phyloP scores from a whole-genome alignment of 2,329 filamentous ascomycete species.

The Aspergillus sp. region DNA sequence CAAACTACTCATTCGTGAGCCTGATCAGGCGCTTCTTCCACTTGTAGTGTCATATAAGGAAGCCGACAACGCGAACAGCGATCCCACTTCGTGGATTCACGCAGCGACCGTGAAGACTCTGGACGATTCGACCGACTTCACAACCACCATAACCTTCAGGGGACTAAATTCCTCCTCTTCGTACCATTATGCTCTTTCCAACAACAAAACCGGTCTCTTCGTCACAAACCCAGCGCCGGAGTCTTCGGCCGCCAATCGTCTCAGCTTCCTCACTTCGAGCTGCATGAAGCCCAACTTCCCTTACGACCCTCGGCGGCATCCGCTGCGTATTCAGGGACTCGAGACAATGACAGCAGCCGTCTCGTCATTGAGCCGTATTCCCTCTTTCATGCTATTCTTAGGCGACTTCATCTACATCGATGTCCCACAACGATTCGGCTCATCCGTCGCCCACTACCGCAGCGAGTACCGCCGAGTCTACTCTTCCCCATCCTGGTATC shows the following conservation, averaged over 20 bases:
- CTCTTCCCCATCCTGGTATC: slow-evolving; percentile 85
- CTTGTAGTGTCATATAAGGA: slow-evolving; percentile 68
- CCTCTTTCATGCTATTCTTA: slow-evolving; percentile 71
- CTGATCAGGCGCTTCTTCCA: slow-evolving; percentile 74
- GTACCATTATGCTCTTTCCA: slow-evolving; percentile 86
- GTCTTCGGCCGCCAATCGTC: slow-evolving; percentile 66
- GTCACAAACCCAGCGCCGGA: slow-evolving; percentile 74
- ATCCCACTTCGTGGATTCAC: slow-evolving; percentile 61
- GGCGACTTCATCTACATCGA: slow-evolving; percentile 63
- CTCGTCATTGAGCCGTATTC: slow-evolving; percentile 49
- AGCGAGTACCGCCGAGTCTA: slow-evolving; percentile 96
- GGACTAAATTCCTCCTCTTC: slow-evolving; percentile 70
- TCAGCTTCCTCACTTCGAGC: slow-evolving; percentile 90
- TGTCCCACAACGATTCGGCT: slow-evolving; percentile 79
- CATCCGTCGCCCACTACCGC: slow-evolving; percentile 74
- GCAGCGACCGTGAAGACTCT: slow-evolving; percentile 70
- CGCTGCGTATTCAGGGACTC: slow-evolving; percentile 80
- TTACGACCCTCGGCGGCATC: slow-evolving; percentile 81
- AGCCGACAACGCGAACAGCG: slow-evolving; percentile 30
- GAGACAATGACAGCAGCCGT: slow-evolving; percentile 75
- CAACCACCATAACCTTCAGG: slow-evolving; percentile 69
- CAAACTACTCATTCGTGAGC: slow-evolving; percentile 82
- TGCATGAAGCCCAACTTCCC: slow-evolving; percentile 92
- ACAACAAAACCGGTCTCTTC: slow-evolving; percentile 84
- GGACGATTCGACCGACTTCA: slow-evolving; percentile 80